phyloP scores from a whole-genome alignment of 371 early-diverging fungal species.

The Cokeromyces recurvatus region DNA sequence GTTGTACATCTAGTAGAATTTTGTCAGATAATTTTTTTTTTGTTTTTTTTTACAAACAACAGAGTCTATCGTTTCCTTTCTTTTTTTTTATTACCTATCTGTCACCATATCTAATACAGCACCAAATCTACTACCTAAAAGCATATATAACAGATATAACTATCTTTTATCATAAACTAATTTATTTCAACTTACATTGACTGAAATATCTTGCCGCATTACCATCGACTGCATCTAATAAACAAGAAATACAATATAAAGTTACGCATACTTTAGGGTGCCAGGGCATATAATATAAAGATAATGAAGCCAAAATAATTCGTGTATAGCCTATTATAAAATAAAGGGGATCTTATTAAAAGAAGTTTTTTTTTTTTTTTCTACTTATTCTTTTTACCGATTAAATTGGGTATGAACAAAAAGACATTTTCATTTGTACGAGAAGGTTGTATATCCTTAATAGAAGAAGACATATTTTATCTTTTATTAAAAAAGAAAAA shows the following conservation, averaged over 20 bases:
- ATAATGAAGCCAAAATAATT: slow-evolving; percentile 68
- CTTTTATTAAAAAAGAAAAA: slow-evolving; percentile 6
- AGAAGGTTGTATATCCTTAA: slow-evolving; percentile 1
- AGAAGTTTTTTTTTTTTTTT: not conserved
- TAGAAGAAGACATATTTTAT: slow-evolving; percentile 14
- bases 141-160: not conserved
- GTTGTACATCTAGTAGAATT: slow-evolving; percentile 72
- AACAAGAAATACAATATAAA: slow-evolving; percentile 81
- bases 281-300: slow-evolving; percentile 72
- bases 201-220: slow-evolving; percentile 85
- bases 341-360: not conserved
- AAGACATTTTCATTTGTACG: slow-evolving; percentile 63
- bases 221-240: slow-evolving; percentile 96
- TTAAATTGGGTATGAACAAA: slow-evolving; percentile 88
- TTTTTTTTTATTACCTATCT: slow-evolving; percentile 59
- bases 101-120: slow-evolving; percentile 98
- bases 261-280: slow-evolving; percentile 68
- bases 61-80: too few relatives aligned
- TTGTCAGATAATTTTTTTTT: too few relatives aligned
- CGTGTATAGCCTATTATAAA: slow-evolving; percentile 74
- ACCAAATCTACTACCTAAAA: slow-evolving; percentile 91
- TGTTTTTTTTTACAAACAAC: too few relatives aligned
- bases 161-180: not conserved
- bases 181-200: slow-evolving; percentile 82
- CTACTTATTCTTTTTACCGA: slow-evolving; percentile 51